Base-by-base conservation (phyloP, 2,329 filamentous ascomycete species). In the Cytospora mali region DNA sequence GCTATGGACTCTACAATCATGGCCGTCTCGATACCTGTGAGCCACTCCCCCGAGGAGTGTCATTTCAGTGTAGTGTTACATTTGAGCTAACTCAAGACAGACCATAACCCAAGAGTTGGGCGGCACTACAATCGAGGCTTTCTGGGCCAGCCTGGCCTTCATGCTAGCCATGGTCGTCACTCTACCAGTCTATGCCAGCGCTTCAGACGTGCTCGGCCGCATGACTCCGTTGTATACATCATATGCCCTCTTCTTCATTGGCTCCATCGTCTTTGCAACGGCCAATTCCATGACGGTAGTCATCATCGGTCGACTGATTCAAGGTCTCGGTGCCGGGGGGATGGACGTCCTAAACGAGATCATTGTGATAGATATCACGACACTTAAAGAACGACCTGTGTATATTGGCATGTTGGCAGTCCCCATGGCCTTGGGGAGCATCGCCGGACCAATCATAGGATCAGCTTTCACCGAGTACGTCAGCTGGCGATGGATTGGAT, bases 101-200 rank as follows among this genome's bases (percentile, higher is more conserved):
- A 52, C 28, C 14, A 57, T 57, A 3, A 46, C 59, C 6, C 2
- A 35, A 55, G 49, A 73, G 25, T 66, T 72, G 16, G 48, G 67
- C 31, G 71, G 68, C 10, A 69, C 64, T 2, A 70, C 67, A 0
- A 54, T 73, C 1, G 66, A 72, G 50, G 68, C 69, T 51, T 66
- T 76, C 69, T 63, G 77, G 76, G 64, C 79, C 60, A 66, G 72
- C 61, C 66, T 80, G 70, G 62, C 70, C 9, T 72, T 67, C 51
- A 65, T 67, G 11, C 61, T 73, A 3, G 68, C 64, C 21, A 68
- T 70, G 35, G 68, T 70, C 29, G 59, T 71, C 29, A 70, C 68
- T 13, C 67, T 71, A 35, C 70, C 71, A 3, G 52, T 71, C 18
- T 73, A 69, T 49, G 67, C 68, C 42, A 71, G 66, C 54, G 62